These are phyloP conservation scores for Sphaerostilbella broomeana DNA, from an alignment of 2,329 filamentous ascomycete species.

Conservation along the genomic window DNA sequence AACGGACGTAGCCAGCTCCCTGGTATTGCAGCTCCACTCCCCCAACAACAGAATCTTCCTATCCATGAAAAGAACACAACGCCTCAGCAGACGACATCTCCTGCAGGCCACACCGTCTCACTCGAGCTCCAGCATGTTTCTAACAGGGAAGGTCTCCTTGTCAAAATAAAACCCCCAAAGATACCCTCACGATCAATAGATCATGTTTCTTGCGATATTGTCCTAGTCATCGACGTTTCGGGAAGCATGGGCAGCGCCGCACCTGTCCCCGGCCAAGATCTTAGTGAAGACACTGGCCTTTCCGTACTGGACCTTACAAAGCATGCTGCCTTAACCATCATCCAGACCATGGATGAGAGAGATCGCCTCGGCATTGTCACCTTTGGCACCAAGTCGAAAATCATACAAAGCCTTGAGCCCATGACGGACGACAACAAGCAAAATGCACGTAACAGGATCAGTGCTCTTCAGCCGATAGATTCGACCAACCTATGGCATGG, in stretches of 20 bases:
- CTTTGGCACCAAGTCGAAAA: conserved; percentile 37
- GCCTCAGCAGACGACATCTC: not conserved
- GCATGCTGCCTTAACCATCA: conserved; percentile 51
- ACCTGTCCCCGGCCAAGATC: conserved; percentile 37
- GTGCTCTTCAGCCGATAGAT: conserved; percentile 30
- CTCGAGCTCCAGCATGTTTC: conserved; percentile 36
- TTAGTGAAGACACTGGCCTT: conserved; percentile 44
- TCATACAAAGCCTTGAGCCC: conserved; percentile 38
- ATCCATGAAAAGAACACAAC: not conserved
- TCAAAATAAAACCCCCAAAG: conserved; percentile 41
- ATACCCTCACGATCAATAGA: conserved; percentile 22
- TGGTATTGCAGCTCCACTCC: not conserved
- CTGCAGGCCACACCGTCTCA: conserved; percentile 1
- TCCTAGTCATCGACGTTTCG: conserved; percentile 56
- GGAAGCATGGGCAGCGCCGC: conserved; percentile 47
- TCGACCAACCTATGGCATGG: conserved; percentile 55
- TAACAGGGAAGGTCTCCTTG: conserved; percentile 34
- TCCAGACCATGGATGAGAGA: conserved; percentile 46
- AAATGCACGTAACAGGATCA: conserved; percentile 35
- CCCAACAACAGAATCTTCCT: conserved; percentile 1
- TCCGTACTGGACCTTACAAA: conserved; percentile 54
- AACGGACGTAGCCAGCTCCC: not conserved
- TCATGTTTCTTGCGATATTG: conserved; percentile 52
- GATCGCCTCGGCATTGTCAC: conserved; percentile 55
- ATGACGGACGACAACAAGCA: conserved; percentile 44